These are phyloP conservation scores for Salvia sclarea DNA, from an alignment of 305 asterid genomes.

Conservation along the genomic window DNA sequence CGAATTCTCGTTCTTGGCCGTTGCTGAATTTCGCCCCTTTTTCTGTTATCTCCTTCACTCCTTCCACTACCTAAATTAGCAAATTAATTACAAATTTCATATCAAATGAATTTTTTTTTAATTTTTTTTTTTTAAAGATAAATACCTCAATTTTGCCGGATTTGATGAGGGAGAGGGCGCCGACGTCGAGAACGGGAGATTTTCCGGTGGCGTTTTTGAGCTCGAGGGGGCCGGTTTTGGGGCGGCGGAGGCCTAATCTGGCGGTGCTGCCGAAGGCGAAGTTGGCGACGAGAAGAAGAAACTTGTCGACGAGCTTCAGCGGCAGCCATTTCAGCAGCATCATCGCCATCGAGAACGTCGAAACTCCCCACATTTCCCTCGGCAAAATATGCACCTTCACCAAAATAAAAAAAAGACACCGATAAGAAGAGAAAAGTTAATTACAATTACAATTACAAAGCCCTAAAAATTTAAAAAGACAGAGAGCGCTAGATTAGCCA, in stretches of 20 bases:
- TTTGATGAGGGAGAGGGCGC: constrained; percentile 70
- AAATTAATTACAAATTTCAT: background rate
- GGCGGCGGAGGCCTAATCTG: constrained; percentile 68
- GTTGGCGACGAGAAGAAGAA: constrained; percentile 56
- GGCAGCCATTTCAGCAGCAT: constrained; percentile 76
- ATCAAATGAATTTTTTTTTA: too few relatives aligned
- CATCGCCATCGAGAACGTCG: constrained; percentile 76
- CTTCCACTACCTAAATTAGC: constrained; percentile 61
- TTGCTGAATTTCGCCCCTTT: constrained; percentile 77
- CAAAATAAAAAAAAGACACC: too few relatives aligned
- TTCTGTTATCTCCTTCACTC: constrained; percentile 69
- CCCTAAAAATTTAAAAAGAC: background rate
- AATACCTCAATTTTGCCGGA: constrained; percentile 74
- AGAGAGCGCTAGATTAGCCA: background rate
- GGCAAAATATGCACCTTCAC: constrained; percentile 92
- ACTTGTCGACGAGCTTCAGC: constrained; percentile 66
- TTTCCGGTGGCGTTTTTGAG: constrained; percentile 92
- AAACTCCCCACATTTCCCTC: constrained; percentile 78
- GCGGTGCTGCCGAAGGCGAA: constrained; percentile 63
- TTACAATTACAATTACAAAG: background rate
- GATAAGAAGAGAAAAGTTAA: background rate
- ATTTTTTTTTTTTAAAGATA: too few relatives aligned
- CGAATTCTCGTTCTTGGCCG: constrained; percentile 80
- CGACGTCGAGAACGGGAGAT: constrained; percentile 89
- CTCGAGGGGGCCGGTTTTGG: constrained; percentile 87